Evolutionary conservation across 805 yeast species (phyloP).

Genomic region (Kodamaea neixiangensis): DNA sequence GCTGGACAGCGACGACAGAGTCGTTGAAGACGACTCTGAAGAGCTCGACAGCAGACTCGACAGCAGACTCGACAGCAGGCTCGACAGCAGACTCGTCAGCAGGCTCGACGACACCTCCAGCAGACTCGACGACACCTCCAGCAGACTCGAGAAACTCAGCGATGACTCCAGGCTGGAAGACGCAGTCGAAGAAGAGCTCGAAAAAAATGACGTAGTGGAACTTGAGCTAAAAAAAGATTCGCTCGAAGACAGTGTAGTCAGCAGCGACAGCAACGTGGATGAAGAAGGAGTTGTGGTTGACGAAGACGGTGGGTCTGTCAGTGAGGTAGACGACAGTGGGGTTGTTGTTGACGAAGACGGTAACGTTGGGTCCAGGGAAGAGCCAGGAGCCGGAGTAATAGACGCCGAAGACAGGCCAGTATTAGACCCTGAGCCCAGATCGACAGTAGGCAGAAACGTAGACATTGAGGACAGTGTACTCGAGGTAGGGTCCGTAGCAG

Average conservation of each 20-base stretch:
- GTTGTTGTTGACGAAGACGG: constrained; percentile 6
- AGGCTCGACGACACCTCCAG: neutral
- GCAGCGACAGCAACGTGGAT: constrained; percentile 2
- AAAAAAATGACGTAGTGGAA: constrained; percentile 2
- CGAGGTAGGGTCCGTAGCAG: neutral
- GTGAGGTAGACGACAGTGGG: constrained; percentile 7
- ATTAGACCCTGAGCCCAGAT: too few species aligned
- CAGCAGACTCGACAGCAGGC: neutral
- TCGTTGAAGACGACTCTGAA: neutral
- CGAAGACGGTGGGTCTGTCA: constrained; percentile 16
- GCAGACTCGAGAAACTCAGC: neutral
- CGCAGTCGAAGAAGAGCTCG: neutral
- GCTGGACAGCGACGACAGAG: neutral
- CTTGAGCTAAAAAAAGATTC: neutral
- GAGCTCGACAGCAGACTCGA: neutral
- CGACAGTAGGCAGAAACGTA: neutral
- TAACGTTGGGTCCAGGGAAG: neutral
- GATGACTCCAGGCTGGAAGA: neutral
- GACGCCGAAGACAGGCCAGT: neutral
- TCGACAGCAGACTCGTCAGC: neutral
- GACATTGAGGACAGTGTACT: neutral
- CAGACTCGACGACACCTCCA: too few species aligned
- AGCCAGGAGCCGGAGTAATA: neutral
- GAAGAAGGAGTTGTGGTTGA: neutral
- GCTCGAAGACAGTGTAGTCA: constrained; percentile 7